Percentiles rank a stretch among this genome's conserved stretches.
Conservation (phyloP, 345 rosid genomes). For the Melaleuca alternifolia region DNA sequence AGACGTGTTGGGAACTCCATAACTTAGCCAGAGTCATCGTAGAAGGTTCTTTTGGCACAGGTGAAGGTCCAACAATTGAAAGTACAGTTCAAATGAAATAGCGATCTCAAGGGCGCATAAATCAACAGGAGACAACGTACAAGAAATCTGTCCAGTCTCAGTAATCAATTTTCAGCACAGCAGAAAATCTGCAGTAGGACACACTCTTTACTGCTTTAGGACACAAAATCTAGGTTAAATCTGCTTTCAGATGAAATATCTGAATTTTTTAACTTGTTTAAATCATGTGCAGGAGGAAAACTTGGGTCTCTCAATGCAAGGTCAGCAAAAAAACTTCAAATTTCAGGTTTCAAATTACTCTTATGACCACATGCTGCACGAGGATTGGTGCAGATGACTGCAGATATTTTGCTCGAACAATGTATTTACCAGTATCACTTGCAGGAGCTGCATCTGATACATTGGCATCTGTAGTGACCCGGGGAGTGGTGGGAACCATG, state of each 20-base stretch:
- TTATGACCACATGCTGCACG: neutral
- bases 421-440: conserved; percentile 32
- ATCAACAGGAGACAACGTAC: neutral
- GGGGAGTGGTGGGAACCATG: conserved; percentile 58
- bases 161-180: neutral
- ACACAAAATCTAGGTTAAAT: neutral
- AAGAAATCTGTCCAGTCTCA: neutral
- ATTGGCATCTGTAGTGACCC: conserved; percentile 11
- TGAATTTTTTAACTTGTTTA: neutral
- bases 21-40: neutral
- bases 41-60: neutral
- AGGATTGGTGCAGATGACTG: neutral
- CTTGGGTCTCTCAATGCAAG: neutral
- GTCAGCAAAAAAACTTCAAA: neutral
- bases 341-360: neutral
- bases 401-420: neutral
- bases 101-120: neutral
- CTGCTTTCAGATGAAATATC: neutral
- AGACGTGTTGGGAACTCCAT: neutral
- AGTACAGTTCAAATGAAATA: neutral
- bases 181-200: neutral
- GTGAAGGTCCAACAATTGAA: neutral
- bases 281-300: neutral
- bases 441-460: conserved; percentile 17
- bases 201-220: neutral